Base-by-base conservation (phyloP, 768 basidiomycete species). In the Trametopsis cervina region DNA sequence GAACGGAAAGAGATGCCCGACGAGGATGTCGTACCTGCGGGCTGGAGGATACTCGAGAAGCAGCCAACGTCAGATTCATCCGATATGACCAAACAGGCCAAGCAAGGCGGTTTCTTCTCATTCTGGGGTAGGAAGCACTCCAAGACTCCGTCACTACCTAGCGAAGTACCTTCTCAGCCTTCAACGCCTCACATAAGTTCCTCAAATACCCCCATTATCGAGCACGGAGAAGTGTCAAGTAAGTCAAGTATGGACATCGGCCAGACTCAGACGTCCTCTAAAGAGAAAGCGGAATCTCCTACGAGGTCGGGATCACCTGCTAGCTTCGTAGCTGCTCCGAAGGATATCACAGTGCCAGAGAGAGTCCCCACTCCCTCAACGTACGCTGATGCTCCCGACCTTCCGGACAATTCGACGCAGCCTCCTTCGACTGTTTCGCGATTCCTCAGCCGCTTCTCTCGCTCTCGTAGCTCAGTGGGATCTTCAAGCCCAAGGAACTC, bases 371-470 rank as follows among this genome's bases (percentile, higher is more conserved):
- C n/a, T n/a, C 29, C 46, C 15, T 45, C 54, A 12, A 52, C 52
- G 17, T 54, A 60, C 42, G 46, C 57, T 44, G 44, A 54, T 13
- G 51, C 57, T 4, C 53, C 59, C n/a, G 58, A 59, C 24, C 46
- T 57, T 4, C 42, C 54, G 1, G 50, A 50, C 10, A 44, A 42
- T 3, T 49, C 60, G 23, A 40, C 56, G 10, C 52, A 55, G 2
- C 29, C 61, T 15, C 69, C 69, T 4, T 89, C 91, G 0, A 87
- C 79, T 6, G 86, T 93, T 25, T 89, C 89, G 10, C 79, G 91
- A 4, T 93, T 94, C 61, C 71, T 92, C 41, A 80, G 76, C 42
- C 78, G 88, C 41, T 87, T 94, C 63, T 81, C 66, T 22, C 60
- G 65, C 5, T 77, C 80, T 6, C 76, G 80, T 18, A 64, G 65